These are phyloP conservation scores for Fusarium albidum DNA, from an alignment of 2,329 filamentous ascomycete species.

Conservation along the genomic window DNA sequence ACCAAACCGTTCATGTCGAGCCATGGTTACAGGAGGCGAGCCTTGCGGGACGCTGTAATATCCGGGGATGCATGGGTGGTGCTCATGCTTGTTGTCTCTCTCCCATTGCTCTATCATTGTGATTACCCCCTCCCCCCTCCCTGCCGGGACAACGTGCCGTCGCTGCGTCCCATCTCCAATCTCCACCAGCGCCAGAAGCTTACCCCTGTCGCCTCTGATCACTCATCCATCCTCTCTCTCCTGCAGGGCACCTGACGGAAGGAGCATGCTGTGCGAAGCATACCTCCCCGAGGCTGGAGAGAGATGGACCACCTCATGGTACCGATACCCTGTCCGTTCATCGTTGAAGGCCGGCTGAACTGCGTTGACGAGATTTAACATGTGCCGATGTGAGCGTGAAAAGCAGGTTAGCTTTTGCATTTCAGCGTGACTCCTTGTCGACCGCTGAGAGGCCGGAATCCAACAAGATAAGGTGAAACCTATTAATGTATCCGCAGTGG, in stretches of 20 bases:
- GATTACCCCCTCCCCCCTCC: no score
- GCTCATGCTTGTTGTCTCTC: neutral
- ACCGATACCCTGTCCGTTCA: neutral
- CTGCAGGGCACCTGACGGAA: constrained; percentile 16
- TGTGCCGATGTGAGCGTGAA: neutral
- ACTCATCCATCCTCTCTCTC: neutral
- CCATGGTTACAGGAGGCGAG: constrained; percentile 16
- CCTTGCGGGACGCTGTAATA: neutral
- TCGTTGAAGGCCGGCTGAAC: neutral
- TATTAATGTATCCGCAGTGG: neutral
- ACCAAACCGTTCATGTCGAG: constrained; percentile 8
- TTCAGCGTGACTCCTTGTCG: constrained; percentile 6
- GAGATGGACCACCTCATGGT: neutral
- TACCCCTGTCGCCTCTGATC: neutral
- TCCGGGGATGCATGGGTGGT: neutral
- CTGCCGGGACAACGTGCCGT: neutral
- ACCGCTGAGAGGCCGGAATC: neutral
- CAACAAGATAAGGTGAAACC: neutral
- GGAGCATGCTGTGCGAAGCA: constrained; percentile 30
- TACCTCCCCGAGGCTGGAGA: constrained; percentile 1
- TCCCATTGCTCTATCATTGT: no score
- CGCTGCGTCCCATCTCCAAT: neutral
- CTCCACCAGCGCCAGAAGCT: neutral
- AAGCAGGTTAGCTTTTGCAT: neutral
- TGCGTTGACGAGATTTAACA: neutral